Base-by-base conservation (phyloP, 129 eudicot species). In the Artemisia argyi region DNA sequence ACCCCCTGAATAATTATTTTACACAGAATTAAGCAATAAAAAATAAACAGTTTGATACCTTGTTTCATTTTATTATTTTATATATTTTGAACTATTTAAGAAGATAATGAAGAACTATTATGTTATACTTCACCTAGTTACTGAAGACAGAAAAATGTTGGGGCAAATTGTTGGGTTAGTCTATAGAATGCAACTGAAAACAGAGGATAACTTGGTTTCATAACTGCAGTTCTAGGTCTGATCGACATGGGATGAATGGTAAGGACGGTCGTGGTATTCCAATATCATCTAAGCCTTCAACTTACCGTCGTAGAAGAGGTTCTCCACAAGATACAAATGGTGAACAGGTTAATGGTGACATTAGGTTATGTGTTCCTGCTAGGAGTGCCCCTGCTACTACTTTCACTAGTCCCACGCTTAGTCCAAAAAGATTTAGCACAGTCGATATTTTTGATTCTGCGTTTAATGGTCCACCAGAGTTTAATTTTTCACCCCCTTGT, bases 341-440 rank as follows among this genome's bases (percentile, higher is more conserved):
- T 50, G 84, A 84, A 47, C 71, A 73, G 17, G 73, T 46, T 65
- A 39, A 61, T 24, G 48, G 13, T 32, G 68, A 20, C 73, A 83
- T 90, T 62, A 85, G 91, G 47, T 76, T 75, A 60, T 76, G 77
- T 78, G 82, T 82, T 84, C 84, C 91, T 51, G 77, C 83, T 52
- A 66, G 87, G 71, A 90, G 98, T 83, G 96, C 95, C 55, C 98
- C 98, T 14, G 7, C 85, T 11, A 89, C 87, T 76, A 81, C 83
- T 54, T 85, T 73, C 53, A 73, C 92, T 11, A 93, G 96, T 73
- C 98, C 96, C 59, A 68, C 86, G 42, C 84, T 65, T 65, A 93
- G 95, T 86, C 95, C 98, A 46, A 83, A 87, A 77, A 87, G 90
- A 69, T 82, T 70, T 73, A 78, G 76, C 7, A 81, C 89, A 10